Evolutionary conservation across 164 flowering plant species (phyloP), one percentile per base, ranked within the genome.

Genomic region (Magnolia kwangsiensis): DNA sequence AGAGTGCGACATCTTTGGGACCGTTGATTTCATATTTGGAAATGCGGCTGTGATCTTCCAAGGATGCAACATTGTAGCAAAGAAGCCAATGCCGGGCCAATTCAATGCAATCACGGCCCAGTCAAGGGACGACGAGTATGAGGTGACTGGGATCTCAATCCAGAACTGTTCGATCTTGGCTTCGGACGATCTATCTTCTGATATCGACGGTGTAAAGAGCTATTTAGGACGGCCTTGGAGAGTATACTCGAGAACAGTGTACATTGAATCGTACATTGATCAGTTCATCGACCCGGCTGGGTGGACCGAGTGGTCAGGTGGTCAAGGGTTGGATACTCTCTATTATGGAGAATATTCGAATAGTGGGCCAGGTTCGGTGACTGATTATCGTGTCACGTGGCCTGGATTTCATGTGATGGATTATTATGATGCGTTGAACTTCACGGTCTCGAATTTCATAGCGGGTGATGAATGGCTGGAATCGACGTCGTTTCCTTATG

Each of bases 171-270:
- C 94, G 0, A 81, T 95, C 37, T 20, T 87, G 51, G 85, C 92
- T 0, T 71, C 90, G 0, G 87, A 87, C 0, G 97, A 91, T 0
- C 74, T 95, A 72, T 75, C 82, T 24, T 45, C 78, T 1, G 86
- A 80, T 67, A 76, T 75, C 0, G 50, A 51, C 29, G 24, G 1
- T 1, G 84, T 89, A 1, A 87, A 84, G 75, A 91, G 90, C 78
- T 94, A 86, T 71, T 82, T 95, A 0, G 98, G 98, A 1, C 82
- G 97, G 80, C 98, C 98, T 1, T 95, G 97, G 98, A 82, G 76
- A 77, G 74, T 63, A 6, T 93, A 82, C 71, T 84, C 98, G 0
- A 81, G 86, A 51, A 86, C 95, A 0, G 98, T 92, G 2, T 76
- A 73, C 50, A 59, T 93, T 0, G 89, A 88, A 73, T 89, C 95